These are phyloP conservation scores for Trichoderma lentiforme DNA, from an alignment of 2,329 filamentous ascomycete species.

Conservation along the genomic window DNA sequence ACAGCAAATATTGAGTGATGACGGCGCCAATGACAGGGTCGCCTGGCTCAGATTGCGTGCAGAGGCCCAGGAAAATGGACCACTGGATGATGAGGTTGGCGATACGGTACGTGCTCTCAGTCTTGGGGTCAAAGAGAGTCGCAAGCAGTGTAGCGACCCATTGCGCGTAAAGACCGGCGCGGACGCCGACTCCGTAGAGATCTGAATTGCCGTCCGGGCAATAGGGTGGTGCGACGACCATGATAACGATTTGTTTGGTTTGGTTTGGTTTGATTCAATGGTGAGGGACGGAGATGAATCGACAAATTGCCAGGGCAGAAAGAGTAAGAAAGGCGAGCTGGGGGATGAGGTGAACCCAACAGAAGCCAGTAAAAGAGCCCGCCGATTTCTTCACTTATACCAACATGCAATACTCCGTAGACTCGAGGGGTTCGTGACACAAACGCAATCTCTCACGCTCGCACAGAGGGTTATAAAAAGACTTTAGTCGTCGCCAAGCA, in stretches of 20 bases:
- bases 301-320: neutral
- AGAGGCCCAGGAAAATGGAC: slow-evolving; percentile 29
- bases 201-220: slow-evolving; percentile 24
- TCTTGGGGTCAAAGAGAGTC: slow-evolving; percentile 24
- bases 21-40: slow-evolving; percentile 22
- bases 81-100: slow-evolving; percentile 32
- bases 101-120: slow-evolving; percentile 25
- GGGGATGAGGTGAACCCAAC: neutral
- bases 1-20: slow-evolving; percentile 27
- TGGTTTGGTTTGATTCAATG: neutral
- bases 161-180: slow-evolving; percentile 27
- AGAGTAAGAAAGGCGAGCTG: neutral
- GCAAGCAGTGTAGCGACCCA: slow-evolving; percentile 26
- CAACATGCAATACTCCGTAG: neutral
- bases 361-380: neutral
- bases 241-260: neutral
- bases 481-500: neutral
- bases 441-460: neutral
- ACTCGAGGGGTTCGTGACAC: neutral
- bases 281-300: neutral
- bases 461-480: neutral
- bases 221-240: neutral
- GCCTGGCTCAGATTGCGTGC: slow-evolving; percentile 24
- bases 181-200: slow-evolving; percentile 30
- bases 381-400: neutral